Evolutionary conservation across 2,329 filamentous ascomycete genomes (phyloP), one percentile per base, ranked within the genome.

Genomic region (Trichoderma sp.): DNA sequence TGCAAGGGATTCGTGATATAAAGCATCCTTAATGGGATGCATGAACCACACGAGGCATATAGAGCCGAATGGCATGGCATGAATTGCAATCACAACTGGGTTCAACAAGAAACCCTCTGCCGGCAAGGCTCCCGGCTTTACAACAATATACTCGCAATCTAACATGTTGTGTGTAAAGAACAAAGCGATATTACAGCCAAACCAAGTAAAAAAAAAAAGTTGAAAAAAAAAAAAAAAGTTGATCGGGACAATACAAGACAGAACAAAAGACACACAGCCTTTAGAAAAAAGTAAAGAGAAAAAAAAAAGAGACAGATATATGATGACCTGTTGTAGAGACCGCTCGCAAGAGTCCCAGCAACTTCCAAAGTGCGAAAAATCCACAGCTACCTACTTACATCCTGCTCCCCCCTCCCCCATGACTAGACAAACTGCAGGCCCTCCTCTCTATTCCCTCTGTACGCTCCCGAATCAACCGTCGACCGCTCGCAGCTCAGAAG

Each of bases 311-410:
- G 72, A 74, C 71, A 73, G 67, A 80, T 80, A 75, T 79, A 81
- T 80, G 75, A 79, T 79, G 78, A 79, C 76, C 74, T 74, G 74
- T 78, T 77, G 74, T 77, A 72, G 72, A 74, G 75, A 75, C 74
- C 74, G 73, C 73, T 70, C 73, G 55, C 26, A 75, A 75, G 70
- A 75, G 70, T 72, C 74, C 73, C 75, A 70, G 54, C 67, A 69
- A 65, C 62, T 64, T 68, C 64, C 63, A 64, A 55, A 67, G 64
- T 61, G 66, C 67, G 43, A 69, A 68, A 64, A 65, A 65, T 67
- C 63, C 68, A 67, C 64, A 54, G 54, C 59, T 66, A 65, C 57
- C 63, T 65, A 65, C 63, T 48, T 65, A 61, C 63, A 65, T 44
- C 48, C 45, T 39, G 41, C 14, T 41, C 56, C 12, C 15, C 30